Evolutionary conservation across 1,284 basidiomycete species (phyloP), one percentile per base, ranked within the genome.

Genomic region (Uromyces viciae-fabae): DNA sequence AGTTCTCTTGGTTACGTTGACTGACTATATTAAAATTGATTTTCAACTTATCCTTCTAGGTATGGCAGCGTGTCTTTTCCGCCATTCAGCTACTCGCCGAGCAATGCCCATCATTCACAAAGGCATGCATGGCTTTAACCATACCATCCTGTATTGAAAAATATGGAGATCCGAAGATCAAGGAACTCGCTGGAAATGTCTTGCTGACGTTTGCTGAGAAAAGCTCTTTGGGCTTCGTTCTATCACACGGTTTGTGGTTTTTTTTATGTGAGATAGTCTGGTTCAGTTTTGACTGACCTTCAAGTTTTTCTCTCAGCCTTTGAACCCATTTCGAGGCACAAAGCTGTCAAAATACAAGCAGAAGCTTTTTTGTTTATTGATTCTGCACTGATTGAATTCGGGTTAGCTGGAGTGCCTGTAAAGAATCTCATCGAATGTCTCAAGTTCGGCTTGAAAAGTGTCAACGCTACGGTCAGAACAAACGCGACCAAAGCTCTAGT

Each of bases 301-400:
- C 54, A 62, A 25, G 40, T 28, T 28, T 68, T 11, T 38, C 28
- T 28, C 22, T 31, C 83, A 96, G 95, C 91, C 0, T 98, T 96
- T 85, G 95, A 97, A 31, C 91, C 95, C 0, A 87, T 98, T 84
- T 90, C 90, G 19, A 97, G 95, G 86, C 94, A 94, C 85, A 99
- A 99, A 86, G 97, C 97, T 0, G 96, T 96, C 0, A 99, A 99
- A 87, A 94, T 95, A 38, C 90, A 98, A 52, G 95, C 95, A 0
- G 97, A 99, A 85, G 92, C 95, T 0, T 86, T 98, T 66, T 87
- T 89, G 28, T 99, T 96, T 94, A 90, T 98, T 81, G 94, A 96
- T 82, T 90, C 91, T 79, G 91, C 92, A 15, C 87, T 99, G 38
- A 89, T 89, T n/a, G 97, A 98, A 81, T 99, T 99, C 85, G 97